phyloP scores from a whole-genome alignment of 1,139 yeast species.

The Scheffersomyces insectosa region DNA sequence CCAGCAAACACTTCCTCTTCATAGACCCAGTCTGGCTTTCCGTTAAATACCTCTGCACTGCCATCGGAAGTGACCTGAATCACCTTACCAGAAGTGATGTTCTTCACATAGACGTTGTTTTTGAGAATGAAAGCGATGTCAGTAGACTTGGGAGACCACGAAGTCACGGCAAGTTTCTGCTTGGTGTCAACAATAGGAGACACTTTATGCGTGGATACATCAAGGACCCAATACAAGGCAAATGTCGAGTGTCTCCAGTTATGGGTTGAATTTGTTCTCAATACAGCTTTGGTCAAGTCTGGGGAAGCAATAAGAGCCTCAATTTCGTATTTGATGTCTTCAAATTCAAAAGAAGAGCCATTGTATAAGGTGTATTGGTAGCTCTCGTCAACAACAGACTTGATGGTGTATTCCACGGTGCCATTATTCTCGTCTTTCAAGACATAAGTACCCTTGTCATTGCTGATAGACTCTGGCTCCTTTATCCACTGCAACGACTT shows the following conservation, averaged over 20 bases:
- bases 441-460: slow-evolving; percentile 59
- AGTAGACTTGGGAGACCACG: slow-evolving; percentile 36
- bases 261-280: slow-evolving; percentile 52
- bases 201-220: slow-evolving; percentile 15
- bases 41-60: slow-evolving; percentile 49
- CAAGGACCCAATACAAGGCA: slow-evolving; percentile 43
- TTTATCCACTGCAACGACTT: slow-evolving; percentile 69
- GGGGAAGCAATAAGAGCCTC: slow-evolving; percentile 64
- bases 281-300: slow-evolving; percentile 54
- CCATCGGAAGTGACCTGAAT: slow-evolving; percentile 52
- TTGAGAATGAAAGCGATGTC: slow-evolving; percentile 35
- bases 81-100: slow-evolving; percentile 15
- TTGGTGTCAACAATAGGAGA: slow-evolving; percentile 16
- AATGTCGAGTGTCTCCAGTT: slow-evolving; percentile 48
- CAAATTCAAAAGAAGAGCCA: slow-evolving; percentile 44
- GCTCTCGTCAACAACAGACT: slow-evolving; percentile 49
- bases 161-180: slow-evolving; percentile 18
- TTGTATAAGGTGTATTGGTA: slow-evolving; percentile 50
- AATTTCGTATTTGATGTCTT: slow-evolving; percentile 44
- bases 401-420: slow-evolving; percentile 38
- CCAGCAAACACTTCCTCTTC: slow-evolving; percentile 58
- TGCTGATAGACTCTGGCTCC: slow-evolving; percentile 41
- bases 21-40: slow-evolving; percentile 64
- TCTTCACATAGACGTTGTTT: slow-evolving; percentile 37
- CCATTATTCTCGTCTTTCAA: slow-evolving; percentile 27